These are phyloP conservation scores for Psilocybe cubensis DNA, from an alignment of 768 basidiomycete genomes.

Conservation along the genomic window DNA sequence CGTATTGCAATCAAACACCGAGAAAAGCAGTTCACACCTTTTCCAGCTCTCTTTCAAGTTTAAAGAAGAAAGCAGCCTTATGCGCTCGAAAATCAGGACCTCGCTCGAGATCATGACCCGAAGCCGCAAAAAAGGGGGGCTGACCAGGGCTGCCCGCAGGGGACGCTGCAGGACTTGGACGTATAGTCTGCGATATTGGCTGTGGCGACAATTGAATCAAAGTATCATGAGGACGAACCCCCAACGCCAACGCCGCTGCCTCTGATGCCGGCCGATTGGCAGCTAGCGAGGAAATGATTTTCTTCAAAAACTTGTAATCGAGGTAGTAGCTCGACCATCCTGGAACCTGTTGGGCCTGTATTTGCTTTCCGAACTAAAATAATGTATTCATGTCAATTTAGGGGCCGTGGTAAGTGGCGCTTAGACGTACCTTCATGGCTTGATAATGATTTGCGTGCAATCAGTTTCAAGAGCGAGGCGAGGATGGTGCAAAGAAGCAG, in stretches of 20 bases:
- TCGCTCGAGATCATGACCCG: slow-evolving; percentile 70
- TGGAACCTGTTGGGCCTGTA: slow-evolving; percentile 94
- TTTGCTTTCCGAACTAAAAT: slow-evolving; percentile 93
- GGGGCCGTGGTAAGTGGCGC: slow-evolving; percentile 5
- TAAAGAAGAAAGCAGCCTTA: slow-evolving; percentile 99
- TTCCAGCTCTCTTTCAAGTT: slow-evolving; percentile 94
- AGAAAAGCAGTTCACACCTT: slow-evolving; percentile 60
- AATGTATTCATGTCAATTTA: slow-evolving; percentile 10
- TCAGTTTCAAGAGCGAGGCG: slow-evolving; percentile 2
- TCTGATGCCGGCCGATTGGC: slow-evolving; percentile 90
- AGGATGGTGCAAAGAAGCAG: slow-evolving; percentile 6
- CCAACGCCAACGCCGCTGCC: slow-evolving; percentile 83
- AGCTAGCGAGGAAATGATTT: slow-evolving; percentile 95
- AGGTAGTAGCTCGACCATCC: slow-evolving; percentile 97
- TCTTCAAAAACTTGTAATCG: slow-evolving; percentile 98
- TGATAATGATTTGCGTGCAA: background rate
- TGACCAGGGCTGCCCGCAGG: slow-evolving; percentile 47
- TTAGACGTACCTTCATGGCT: slow-evolving; percentile 37
- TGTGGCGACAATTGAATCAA: slow-evolving; percentile 34
- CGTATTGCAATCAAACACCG: background rate
- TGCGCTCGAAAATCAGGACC: slow-evolving; percentile 91
- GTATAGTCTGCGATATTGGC: slow-evolving; percentile 33
- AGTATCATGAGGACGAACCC: slow-evolving; percentile 64
- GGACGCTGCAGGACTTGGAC: slow-evolving; percentile 33
- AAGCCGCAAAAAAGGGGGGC: slow-evolving; percentile 63